Conservation (phyloP, 768 basidiomycete species). For the Boletellus ananas region DNA sequence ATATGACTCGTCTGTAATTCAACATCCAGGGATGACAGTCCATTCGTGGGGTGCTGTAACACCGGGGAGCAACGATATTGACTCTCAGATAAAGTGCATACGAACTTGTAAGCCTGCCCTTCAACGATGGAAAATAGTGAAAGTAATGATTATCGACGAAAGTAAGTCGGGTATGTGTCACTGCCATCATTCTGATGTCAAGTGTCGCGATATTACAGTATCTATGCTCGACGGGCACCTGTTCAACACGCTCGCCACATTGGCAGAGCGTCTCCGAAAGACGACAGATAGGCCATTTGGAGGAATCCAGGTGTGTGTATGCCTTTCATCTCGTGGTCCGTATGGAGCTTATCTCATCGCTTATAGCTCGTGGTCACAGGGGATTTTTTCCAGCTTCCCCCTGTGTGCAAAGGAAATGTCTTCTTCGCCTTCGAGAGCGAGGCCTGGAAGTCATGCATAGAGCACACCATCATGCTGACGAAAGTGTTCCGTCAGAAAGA, state of each 20-base stretch:
- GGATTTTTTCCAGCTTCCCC: conserved; percentile 60
- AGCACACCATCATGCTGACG: conserved; percentile 58
- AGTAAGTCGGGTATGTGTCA: conserved; percentile 33
- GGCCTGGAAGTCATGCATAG: conserved; percentile 40
- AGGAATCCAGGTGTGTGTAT: conserved; percentile 52
- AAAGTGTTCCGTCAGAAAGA: conserved; percentile 79
- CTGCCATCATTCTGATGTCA: not conserved
- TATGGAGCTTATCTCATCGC: not conserved
- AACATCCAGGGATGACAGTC: conserved; percentile 47
- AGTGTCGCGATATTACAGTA: conserved; percentile 33
- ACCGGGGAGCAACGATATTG: conserved; percentile 38
- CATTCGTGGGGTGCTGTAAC: conserved; percentile 63
- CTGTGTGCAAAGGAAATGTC: conserved; percentile 42
- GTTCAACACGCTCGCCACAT: conserved; percentile 54
- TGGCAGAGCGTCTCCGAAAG: conserved; percentile 51
- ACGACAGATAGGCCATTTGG: conserved; percentile 53
- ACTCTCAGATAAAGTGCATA: conserved; percentile 48
- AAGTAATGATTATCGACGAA: conserved; percentile 65
- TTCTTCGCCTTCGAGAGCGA: conserved; percentile 68
- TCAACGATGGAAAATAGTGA: conserved; percentile 55
- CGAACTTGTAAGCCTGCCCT: conserved; percentile 50
- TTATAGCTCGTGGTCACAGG: conserved; percentile 49
- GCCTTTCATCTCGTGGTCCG: not conserved
- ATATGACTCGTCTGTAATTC: not conserved
- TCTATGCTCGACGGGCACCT: conserved; percentile 67